Evolutionary conservation across 352 stramenopile genomes (phyloP).

Genomic region (Phytophthora pseudosyringae): DNA sequence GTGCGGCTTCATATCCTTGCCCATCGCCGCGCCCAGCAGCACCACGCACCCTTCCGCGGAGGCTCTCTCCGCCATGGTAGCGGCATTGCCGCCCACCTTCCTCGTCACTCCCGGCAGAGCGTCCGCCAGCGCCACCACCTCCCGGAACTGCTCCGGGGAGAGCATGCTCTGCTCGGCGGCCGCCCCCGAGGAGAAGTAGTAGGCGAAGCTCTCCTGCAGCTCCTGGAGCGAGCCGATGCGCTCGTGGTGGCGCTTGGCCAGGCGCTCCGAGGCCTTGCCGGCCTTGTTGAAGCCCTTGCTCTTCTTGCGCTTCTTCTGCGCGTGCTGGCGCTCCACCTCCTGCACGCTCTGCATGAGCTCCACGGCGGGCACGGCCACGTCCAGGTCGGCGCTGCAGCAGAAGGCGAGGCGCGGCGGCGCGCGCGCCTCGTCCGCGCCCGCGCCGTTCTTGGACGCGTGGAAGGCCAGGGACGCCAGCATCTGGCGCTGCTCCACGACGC

Average conservation of each 20-base stretch:
- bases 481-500: conserved; percentile 61
- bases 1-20: conserved; percentile 75
- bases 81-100: conserved; percentile 80
- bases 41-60: conserved; percentile 73
- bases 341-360: conserved; percentile 74
- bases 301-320: conserved; percentile 54
- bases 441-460: conserved; percentile 46
- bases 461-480: conserved; percentile 73
- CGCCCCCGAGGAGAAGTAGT: conserved; percentile 82
- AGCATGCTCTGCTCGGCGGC: conserved; percentile 87
- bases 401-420: conserved; percentile 63
- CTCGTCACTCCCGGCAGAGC: conserved; percentile 61
- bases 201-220: conserved; percentile 83
- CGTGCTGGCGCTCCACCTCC: conserved; percentile 47
- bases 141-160: conserved; percentile 74
- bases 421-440: conserved; percentile 2
- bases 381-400: conserved; percentile 83
- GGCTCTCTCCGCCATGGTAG: conserved; percentile 80
- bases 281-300: conserved; percentile 21
- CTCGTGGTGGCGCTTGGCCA: conserved; percentile 72
- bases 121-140: conserved; percentile 74
- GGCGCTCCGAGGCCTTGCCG: conserved; percentile 17
- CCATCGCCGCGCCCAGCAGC: conserved; percentile 76
- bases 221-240: conserved; percentile 67
- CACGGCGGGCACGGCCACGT: conserved; percentile 78